A percentile compares a stretch with the other conserved stretches of the same genome.
Evolutionary conservation across 495 filamentous ascomycete genomes (phyloP).

Genomic region (Hyaloscypha finlandica): DNA sequence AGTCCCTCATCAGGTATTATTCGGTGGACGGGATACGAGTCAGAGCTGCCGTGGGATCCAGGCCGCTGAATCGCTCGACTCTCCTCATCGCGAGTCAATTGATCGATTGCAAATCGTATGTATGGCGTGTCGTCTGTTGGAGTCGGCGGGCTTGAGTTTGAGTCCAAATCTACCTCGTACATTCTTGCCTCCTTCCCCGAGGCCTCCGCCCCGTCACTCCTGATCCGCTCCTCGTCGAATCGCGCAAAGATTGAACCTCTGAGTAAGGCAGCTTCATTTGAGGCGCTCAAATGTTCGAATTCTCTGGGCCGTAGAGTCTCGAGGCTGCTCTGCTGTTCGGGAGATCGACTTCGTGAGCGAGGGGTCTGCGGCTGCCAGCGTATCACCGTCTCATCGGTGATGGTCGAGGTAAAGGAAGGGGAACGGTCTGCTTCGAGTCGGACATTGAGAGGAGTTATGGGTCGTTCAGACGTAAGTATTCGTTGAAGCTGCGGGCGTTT

Average conservation of each 20-base stretch:
- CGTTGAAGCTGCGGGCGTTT: slow-evolving; percentile 56
- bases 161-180: slow-evolving; percentile 16
- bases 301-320: slow-evolving; percentile 35
- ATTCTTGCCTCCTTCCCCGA: slow-evolving; percentile 31
- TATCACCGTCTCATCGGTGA: slow-evolving; percentile 50
- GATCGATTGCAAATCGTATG: slow-evolving; percentile 72
- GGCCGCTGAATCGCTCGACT: slow-evolving; percentile 34
- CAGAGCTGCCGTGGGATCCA: slow-evolving; percentile 40
- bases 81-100: slow-evolving; percentile 68
- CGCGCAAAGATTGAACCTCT: slow-evolving; percentile 34
- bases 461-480: slow-evolving; percentile 57
- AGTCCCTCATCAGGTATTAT: slow-evolving; percentile 53
- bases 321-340: slow-evolving; percentile 32
- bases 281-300: slow-evolving; percentile 29
- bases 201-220: slow-evolving; percentile 35
- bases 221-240: slow-evolving; percentile 40
- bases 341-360: slow-evolving; percentile 37
- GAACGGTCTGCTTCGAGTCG: slow-evolving; percentile 48
- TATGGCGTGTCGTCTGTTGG: slow-evolving; percentile 70
- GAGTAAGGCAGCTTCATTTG: slow-evolving; percentile 27
- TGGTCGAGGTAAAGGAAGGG: slow-evolving; percentile 46
- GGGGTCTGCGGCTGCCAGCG: slow-evolving; percentile 56
- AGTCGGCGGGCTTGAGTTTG: slow-evolving; percentile 49
- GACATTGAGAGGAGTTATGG: slow-evolving; percentile 63
- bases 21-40: slow-evolving; percentile 50